Base-by-base conservation (phyloP, 2,329 filamentous ascomycete species). In the Phyllosticta ampelicida region DNA sequence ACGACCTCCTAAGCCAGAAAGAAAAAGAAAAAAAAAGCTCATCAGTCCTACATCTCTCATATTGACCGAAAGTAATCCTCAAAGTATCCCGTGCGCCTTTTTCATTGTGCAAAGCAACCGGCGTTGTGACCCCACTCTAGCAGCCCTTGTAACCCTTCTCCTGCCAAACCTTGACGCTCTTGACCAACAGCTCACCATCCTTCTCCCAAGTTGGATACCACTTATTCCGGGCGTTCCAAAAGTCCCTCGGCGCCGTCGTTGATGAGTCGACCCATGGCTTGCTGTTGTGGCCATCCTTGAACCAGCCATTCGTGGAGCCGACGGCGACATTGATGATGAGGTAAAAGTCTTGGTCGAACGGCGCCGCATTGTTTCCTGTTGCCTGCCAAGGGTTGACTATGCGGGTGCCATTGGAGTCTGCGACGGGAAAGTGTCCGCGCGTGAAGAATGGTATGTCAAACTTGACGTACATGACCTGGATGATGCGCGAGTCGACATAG, bases 221-320 rank as follows among this genome's bases (percentile, higher is more conserved):
- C 26, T 75, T 63, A 57, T 83, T 75, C 52, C 80, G 78, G 0
- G 83, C 79, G 18, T 85, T 75, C 87, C 87, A 94, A 70, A 95
- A 95, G 67, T 92, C 87, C 65, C 80, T 82, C 71, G 79, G 82
- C 8, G 89, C 87, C 10, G 80, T 85, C 1, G 77, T 70, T 55
- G 82, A 85, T 16, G 70, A 75, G 68, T 94, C 86, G 29, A 89
- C 77, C 89, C 89, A 95, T 1, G 89, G 89, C 77, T 95, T 95
- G 29, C 78, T 80, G 49, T 78, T 78, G 63, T 79, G 75, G 19
- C 84, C 83, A 68, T 95, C 88, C 66, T 86, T 76, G 67, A 94
- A 95, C 88, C 88, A 95, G 44, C 89, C 89, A 63, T 90, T 91
- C 20, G 85, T 89, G 54, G 84, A 83, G 28, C 88, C 88, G 8